A percentile compares a stretch with the other conserved stretches of the same genome.
Evolutionary conservation across 164 flowering plant genomes (phyloP).

Genomic region (Annona cherimola): DNA sequence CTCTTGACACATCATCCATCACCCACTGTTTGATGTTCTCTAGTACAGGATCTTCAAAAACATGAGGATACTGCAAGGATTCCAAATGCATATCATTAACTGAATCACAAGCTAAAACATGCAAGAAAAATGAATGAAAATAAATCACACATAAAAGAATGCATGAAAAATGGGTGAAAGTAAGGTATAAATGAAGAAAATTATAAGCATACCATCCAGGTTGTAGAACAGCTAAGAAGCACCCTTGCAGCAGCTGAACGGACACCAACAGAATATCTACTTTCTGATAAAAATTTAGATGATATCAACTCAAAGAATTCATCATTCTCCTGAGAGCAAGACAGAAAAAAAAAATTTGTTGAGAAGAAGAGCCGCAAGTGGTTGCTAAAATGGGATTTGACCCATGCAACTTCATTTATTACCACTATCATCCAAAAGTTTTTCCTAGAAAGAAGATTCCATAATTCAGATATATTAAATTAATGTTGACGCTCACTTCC

Average conservation of each 20-base stretch:
- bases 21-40: conserved; percentile 80
- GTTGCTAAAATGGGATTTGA: not conserved
- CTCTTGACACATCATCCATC: conserved; percentile 52
- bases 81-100: conserved; percentile 11
- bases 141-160: not conserved
- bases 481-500: not conserved
- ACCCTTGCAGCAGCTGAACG: conserved; percentile 84
- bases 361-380: not conserved
- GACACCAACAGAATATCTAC: conserved; percentile 52
- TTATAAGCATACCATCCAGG: conserved; percentile 60
- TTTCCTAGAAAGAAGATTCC: not conserved
- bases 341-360: not conserved
- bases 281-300: conserved; percentile 59
- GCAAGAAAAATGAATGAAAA: not conserved
- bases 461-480: not conserved
- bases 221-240: conserved; percentile 64
- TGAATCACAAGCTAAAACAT: not conserved
- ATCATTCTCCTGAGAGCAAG: conserved; percentile 75
- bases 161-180: not conserved
- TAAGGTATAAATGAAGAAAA: not conserved
- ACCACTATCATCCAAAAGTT: not conserved
- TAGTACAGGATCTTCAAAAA: conserved; percentile 71
- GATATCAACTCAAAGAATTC: conserved; percentile 91
- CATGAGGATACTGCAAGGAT: conserved; percentile 77
- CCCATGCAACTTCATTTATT: not conserved